phyloP scores from a whole-genome alignment of 352 stramenopile species.

The Blastocystis sp. region DNA sequence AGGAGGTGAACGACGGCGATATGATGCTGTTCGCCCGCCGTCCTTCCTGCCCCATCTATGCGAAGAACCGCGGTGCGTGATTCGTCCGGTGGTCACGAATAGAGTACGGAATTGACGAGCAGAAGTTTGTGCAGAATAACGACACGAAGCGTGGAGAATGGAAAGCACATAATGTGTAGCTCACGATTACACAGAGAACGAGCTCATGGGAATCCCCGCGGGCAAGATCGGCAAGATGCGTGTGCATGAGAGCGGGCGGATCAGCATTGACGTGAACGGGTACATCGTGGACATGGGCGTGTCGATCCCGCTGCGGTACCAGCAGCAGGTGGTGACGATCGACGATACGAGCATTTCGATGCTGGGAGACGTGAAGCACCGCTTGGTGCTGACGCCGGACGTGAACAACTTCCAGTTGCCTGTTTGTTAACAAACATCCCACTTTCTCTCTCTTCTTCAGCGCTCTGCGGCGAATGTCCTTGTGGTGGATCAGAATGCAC shows the following conservation, averaged over 20 bases:
- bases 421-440: conserved; percentile 53
- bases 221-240: conserved; percentile 63
- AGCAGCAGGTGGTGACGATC: conserved; percentile 62
- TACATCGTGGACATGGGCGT: conserved; percentile 67
- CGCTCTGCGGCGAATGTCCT: conserved; percentile 80
- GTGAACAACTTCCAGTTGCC: conserved; percentile 40
- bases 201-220: conserved; percentile 21
- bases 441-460: conserved; percentile 83
- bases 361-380: conserved; percentile 45
- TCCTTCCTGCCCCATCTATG: conserved; percentile 64
- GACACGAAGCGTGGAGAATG: conserved; percentile 31
- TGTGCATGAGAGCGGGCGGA: conserved; percentile 60
- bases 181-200: conserved; percentile 52
- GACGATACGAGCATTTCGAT: conserved; percentile 22
- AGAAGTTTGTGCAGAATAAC: conserved; percentile 42
- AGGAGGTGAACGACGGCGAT: conserved; percentile 52
- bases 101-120: conserved; percentile 61
- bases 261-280: conserved; percentile 56
- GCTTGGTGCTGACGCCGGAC: conserved; percentile 47
- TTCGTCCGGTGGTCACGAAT: background rate
- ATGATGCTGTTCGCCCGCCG: conserved; percentile 46
- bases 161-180: background rate
- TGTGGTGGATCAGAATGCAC: conserved; percentile 78
- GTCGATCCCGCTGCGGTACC: conserved; percentile 61
- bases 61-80: conserved; percentile 34